Evolutionary conservation across 2,329 filamentous ascomycete genomes (phyloP), one percentile per base, ranked within the genome.

Genomic region (Trichoderma simmonsii): DNA sequence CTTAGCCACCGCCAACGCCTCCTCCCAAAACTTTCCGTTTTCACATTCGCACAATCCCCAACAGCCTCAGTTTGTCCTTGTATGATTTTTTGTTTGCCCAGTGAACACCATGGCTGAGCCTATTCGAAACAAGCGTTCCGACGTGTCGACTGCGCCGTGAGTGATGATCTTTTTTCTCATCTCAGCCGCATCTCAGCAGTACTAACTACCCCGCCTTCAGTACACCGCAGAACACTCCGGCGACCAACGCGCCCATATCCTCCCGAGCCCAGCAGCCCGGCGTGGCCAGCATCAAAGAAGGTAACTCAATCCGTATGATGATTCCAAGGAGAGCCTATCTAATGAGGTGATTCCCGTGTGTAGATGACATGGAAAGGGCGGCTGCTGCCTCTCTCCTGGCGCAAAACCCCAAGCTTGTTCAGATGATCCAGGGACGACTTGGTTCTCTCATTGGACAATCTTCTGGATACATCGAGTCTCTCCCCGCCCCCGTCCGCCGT

Each of bases 391-490:
- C 93, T 74, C 91, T 99, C 81, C 97, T 99, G 81, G 95, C 96
- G 77, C 92, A 96, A 83, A 97, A 99, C 86, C 96, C 97, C 73
- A 92, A 92, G 78, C 90, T 99, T 76, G 93, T 98, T 74, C 93
- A 94, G 77, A 96, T 99, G 93, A 98, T 99, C 83, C 94, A 99
- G 86, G 95, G 94, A 79, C 96, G 96, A 83, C 92, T 99, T 77
- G 93, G 94, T 76, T 92, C 92, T 76, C 92, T 99, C 73, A 93
- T 99, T 79, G 96, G 96, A 79, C 92, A 93, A 77, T 97, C 97
- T 67, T 99, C 96, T 71, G 96, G 96, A 79, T 99, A 99, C 85
- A 94, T 99, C 82, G 96, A 99, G 88, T 97, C 93, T 28, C 92
- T 99, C 21, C 96, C 96, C 73, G 87, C 91, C 72, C 90, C 92